A percentile compares a stretch with the other conserved stretches of the same genome.
These are phyloP conservation scores for Litchi chinensis DNA, from an alignment of 345 rosid species.

Conservation along the genomic window DNA sequence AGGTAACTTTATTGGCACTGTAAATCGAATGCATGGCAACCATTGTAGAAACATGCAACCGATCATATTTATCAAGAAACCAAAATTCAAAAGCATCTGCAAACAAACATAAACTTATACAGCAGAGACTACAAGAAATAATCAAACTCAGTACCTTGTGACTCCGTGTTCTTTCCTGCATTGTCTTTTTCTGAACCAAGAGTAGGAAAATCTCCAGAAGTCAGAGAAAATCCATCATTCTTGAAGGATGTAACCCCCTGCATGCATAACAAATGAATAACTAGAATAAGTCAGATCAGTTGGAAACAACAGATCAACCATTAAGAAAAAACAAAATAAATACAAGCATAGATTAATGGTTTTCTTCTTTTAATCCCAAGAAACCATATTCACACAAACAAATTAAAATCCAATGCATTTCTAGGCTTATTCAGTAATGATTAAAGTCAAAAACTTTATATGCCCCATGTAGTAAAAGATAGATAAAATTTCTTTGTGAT, in stretches of 20 bases:
- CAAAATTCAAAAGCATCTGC: constrained; percentile 23
- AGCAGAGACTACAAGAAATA: neutral
- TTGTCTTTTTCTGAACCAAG: constrained; percentile 85
- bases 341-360: neutral
- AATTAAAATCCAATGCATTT: neutral
- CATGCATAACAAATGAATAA: constrained; percentile 25
- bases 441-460: neutral
- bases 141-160: constrained; percentile 57
- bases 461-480: neutral
- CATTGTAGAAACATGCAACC: neutral
- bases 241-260: constrained; percentile 71
- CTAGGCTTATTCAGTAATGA: neutral
- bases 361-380: neutral
- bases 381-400: neutral
- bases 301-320: constrained; percentile 7
- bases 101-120: constrained; percentile 14
- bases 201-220: constrained; percentile 92
- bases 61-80: constrained; percentile 4
- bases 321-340: neutral
- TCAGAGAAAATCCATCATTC: constrained; percentile 79
- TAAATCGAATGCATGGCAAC: neutral
- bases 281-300: constrained; percentile 12
- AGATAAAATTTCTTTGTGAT: neutral
- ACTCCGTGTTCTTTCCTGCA: constrained; percentile 52
- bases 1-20: neutral